These are phyloP conservation scores for Aaosphaeria pasadenensis DNA, from an alignment of 2,329 filamentous ascomycete species.

Conservation along the genomic window DNA sequence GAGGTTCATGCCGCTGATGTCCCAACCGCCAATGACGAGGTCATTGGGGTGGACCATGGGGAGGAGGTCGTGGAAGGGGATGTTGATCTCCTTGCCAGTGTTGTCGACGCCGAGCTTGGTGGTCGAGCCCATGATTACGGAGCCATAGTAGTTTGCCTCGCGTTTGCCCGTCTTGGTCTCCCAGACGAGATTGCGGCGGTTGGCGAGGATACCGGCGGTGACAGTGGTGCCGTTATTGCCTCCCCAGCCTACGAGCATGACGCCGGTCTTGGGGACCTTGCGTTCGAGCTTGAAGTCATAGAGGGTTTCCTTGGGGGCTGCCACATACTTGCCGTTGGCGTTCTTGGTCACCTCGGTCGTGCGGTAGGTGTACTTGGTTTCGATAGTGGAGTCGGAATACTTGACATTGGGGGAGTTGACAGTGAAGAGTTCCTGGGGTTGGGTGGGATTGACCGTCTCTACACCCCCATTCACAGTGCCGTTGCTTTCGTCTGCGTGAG, in stretches of 20 bases:
- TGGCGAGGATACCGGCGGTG: slow-evolving; percentile 94
- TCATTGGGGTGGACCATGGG: slow-evolving; percentile 98
- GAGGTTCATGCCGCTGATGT: slow-evolving; percentile 89
- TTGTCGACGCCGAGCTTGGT: slow-evolving; percentile 91
- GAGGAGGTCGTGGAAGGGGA: slow-evolving; percentile 90
- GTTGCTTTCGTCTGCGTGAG: slow-evolving; percentile 73
- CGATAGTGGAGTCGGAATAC: slow-evolving; percentile 86
- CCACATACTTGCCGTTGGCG: slow-evolving; percentile 73
- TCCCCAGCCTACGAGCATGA: slow-evolving; percentile 97
- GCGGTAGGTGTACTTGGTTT: slow-evolving; percentile 93
- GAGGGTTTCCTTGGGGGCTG: slow-evolving; percentile 79
- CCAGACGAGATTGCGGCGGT: slow-evolving; percentile 82
- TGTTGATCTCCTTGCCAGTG: slow-evolving; percentile 86
- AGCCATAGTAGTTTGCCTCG: slow-evolving; percentile 95
- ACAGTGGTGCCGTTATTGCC: slow-evolving; percentile 98
- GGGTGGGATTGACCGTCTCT: slow-evolving; percentile 30
- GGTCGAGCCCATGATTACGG: slow-evolving; percentile 93
- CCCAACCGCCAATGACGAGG: slow-evolving; percentile 92
- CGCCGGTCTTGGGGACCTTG: slow-evolving; percentile 85
- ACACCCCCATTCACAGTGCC: slow-evolving; percentile 54
- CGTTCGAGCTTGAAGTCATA: slow-evolving; percentile 99
- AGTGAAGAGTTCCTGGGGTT: slow-evolving; percentile 66
- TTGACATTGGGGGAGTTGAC: slow-evolving; percentile 90
- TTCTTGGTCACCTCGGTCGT: slow-evolving; percentile 78
- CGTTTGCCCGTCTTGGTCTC: slow-evolving; percentile 87